Base-by-base conservation (phyloP, 2,329 filamentous ascomycete species). In the Chrysoporthe deuterocubensis region DNA sequence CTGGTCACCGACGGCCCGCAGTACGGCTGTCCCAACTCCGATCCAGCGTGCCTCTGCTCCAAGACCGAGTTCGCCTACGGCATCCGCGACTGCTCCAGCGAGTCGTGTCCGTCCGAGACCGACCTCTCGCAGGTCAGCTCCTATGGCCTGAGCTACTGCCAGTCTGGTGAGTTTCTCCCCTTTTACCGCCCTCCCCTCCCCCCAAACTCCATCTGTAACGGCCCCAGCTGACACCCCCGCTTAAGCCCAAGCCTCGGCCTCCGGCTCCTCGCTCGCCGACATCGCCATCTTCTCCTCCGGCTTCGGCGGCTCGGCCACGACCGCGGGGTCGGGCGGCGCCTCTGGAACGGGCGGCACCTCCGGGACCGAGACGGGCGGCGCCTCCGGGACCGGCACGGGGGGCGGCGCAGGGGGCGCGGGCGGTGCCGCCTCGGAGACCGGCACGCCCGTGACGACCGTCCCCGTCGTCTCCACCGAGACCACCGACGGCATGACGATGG, bases 1-100 rank as follows among this genome's bases (percentile, higher is more conserved):
- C 86, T 88, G 84, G 70, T 82, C n/a, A 74, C 67, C 68, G 79
- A 83, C 77, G 80, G 79, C 59, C 52, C 71, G 46, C 74, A 80
- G 63, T 81, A 87, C 50, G 80, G 81, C 70, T 88, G 86, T 77
- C 56, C 52, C 62, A 18, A 56, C 13, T n/a, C 62, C 37, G n/a
- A 9, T 9, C 11, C 78, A 43, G 72, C 72, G 57, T 86, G 84
- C 76, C 78, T 85, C 21, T 86, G 84, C 79, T 72, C 74, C 67
- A 81, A 82, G 70, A 43, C 70, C 48, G 73, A 85, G 78, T 86
- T 84, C 75, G 72, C 77, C 64, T 84, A 80, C 71, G 84, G 83
- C 63, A 75, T 86, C 69, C 81, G 80, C 67, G 84, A 86, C 78
- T 86, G 84, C 77, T 81, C 83, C 16, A 71, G 71, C 70, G 76